Evolutionary conservation across 768 basidiomycete species (phyloP), one percentile per base, ranked within the genome.

Genomic region (Gelatoporia subvermispora): DNA sequence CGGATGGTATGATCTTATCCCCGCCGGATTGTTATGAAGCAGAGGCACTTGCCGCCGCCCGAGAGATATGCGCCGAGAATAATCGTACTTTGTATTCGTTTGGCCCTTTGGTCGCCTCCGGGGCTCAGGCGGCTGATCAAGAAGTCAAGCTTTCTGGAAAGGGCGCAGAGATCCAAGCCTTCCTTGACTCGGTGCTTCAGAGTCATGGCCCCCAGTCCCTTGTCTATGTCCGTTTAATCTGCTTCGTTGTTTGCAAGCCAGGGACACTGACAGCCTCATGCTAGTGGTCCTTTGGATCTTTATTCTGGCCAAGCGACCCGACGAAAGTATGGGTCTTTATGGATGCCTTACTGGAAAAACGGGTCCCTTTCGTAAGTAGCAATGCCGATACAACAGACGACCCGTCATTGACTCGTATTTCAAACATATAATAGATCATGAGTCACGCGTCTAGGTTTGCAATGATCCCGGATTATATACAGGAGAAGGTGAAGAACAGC

Each of bases 271-370:
- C 38, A 35, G 38, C 17, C 9, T 9, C 1, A 3, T 15, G 15
- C 15, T 35, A 58, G 60, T 45, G 59, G 13, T 58, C 57, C 0
- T 56, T 59, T 36, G 60, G 60, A 7, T 48, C 56, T 15, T 11
- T 55, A 1, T 57, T 42, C 35, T 61, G 57, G 57, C 54, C 59
- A 8, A 21, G 34, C 1, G 50, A 53, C 18, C 42, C 52, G 2
- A 57, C 56, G 45, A 50, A 51, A 25, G 3, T 57, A 3, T 59
- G 53, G 51, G 51, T 51, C 1, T 35, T 59, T 17, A 25, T 61
- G 0, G 57, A 61, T 16, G 51, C 54, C 8, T 23, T 57, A 11
- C 50, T 59, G 38, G 53, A 57, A 20, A 23, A 35, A 21, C 20
- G 37, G 13, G 41, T 61, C 7, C 60, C 57, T 4, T 57, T 59